Percentiles rank a stretch among this genome's conserved stretches.
phyloP scores from a whole-genome alignment of 805 yeast genomes.

The Komagataella pseudopastoris region DNA sequence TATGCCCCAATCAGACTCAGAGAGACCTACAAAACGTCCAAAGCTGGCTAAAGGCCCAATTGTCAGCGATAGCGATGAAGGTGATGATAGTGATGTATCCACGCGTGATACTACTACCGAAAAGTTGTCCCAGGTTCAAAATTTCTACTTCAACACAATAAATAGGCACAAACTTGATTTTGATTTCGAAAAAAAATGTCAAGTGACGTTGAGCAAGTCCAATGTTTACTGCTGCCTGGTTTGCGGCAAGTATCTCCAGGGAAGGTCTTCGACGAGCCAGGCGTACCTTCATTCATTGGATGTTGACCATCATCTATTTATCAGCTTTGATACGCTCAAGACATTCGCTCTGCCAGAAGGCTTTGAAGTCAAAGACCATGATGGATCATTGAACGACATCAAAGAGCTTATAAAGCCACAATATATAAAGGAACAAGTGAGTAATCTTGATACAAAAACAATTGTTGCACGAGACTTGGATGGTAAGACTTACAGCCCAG shows the following conservation, averaged over 20 bases:
- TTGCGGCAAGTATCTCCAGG: constrained; percentile 66
- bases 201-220: constrained; percentile 41
- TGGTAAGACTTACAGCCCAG: constrained; percentile 37
- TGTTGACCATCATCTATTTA: constrained; percentile 47
- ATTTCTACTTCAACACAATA: constrained; percentile 25
- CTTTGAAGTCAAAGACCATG: constrained; percentile 21
- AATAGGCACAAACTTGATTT: constrained; percentile 40
- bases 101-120: not conserved
- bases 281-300: constrained; percentile 58
- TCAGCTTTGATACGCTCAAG: constrained; percentile 35
- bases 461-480: constrained; percentile 24
- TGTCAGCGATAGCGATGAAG: not conserved
- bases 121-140: constrained; percentile 1
- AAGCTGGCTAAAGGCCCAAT: not conserved
- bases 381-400: constrained; percentile 34
- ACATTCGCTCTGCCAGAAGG: constrained; percentile 55
- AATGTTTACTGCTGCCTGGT: constrained; percentile 61
- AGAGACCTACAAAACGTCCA: not conserved
- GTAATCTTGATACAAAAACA: constrained; percentile 12
- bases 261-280: constrained; percentile 47
- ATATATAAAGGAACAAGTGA: constrained; percentile 23
- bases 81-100: not conserved
- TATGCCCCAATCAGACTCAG: not conserved
- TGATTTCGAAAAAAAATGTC: constrained; percentile 57
- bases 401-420: constrained; percentile 37